These are phyloP conservation scores for Mortierella sp. DNA, from an alignment of 371 early-diverging fungal species.

Conservation along the genomic window DNA sequence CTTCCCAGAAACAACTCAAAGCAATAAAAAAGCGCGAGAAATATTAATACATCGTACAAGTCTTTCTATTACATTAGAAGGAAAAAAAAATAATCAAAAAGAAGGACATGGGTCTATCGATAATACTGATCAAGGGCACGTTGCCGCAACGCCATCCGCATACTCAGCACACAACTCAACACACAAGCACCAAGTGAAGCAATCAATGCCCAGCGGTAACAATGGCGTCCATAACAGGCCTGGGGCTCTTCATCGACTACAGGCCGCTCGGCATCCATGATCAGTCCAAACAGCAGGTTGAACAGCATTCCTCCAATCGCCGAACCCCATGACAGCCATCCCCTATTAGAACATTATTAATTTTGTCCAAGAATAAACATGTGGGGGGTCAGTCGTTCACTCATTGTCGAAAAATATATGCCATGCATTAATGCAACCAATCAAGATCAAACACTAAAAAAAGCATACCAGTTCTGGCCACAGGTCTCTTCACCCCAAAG, in stretches of 20 bases:
- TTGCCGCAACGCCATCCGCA: conserved; percentile 25
- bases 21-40: neutral
- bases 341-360: conserved; percentile 20
- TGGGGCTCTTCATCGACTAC: conserved; percentile 19
- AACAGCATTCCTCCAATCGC: conserved; percentile 52
- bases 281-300: conserved; percentile 44
- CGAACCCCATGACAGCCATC: conserved; percentile 49
- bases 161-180: conserved; percentile 17
- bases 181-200: conserved; percentile 35
- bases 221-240: conserved; percentile 36
- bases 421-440: neutral
- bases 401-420: neutral
- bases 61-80: neutral
- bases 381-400: neutral
- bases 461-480: conserved; percentile 51
- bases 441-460: neutral
- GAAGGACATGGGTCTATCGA: neutral
- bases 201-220: conserved; percentile 40
- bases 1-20: no score
- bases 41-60: neutral
- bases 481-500: conserved; percentile 50
- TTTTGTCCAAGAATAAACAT: neutral
- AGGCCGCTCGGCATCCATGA: conserved; percentile 37
- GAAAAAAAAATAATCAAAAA: neutral
- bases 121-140: neutral